Base-by-base conservation (phyloP, 2,329 filamentous ascomycete species). In the Fusarium chaquense region DNA sequence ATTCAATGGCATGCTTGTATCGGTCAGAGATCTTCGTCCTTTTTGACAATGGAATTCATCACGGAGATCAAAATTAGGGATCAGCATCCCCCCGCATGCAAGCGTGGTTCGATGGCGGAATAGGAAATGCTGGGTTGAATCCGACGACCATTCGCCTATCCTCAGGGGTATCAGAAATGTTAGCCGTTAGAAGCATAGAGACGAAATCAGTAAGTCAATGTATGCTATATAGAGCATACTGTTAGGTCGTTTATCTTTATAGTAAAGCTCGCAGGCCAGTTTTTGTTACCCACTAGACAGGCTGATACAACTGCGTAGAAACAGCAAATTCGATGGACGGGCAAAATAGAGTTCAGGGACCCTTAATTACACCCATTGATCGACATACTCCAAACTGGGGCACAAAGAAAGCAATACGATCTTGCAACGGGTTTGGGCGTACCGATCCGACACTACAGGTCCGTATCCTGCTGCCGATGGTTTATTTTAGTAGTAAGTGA, bases 271-370 rank as follows among this genome's bases (percentile, higher is more conserved):
- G 4, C 7, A 35, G 16, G 15, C 33, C 16, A 35, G 18, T 35
- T 18, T 35, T 18, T 35, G 15, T 35, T 18, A 35, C 33, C 16
- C 33, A 35, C 33, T 18, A 35, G 16, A 5, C 15, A 35, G 16
- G 33, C 15, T 35, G 18, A 65, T 57, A 65, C 68, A 71, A 65
- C 69, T 71, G 60, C 56, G 68, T 64, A 71, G 68, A 65, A 71
- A 71, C 68, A 44, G 41, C 58, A 58, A 54, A 60, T 32, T 41
- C 50, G 46, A 58, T 52, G 43, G 38, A 13, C 49, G 45, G 22
- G 32, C 15, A 46, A 67, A 63, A 54, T 64, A 53, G 45, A 70
- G 67, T 43, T 63, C 62, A 45, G 50, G 46, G 62, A 60, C 58
- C 62, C 62, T 65, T 66, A 62, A 32, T 63, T 43, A 38, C 49